Percentiles rank a stretch among this genome's conserved stretches.
phyloP scores from a whole-genome alignment of 2,329 filamentous ascomycete genomes.

The Trichoderma cornu-damae region DNA sequence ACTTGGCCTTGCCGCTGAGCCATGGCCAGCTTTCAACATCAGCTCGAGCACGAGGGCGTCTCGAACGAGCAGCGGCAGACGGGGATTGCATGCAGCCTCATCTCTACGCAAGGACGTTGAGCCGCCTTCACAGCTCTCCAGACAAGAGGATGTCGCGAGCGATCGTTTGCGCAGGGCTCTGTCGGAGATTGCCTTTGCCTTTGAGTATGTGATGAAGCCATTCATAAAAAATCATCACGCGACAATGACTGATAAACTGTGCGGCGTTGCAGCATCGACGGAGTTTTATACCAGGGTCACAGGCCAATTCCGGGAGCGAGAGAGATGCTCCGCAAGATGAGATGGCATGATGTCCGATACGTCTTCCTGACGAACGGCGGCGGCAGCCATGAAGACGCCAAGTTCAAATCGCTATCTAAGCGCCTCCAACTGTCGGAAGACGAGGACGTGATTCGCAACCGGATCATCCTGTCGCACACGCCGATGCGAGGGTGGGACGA shows the following conservation, averaged over 20 bases:
- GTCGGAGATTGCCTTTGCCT: conserved; percentile 36
- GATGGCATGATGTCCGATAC: conserved; percentile 74
- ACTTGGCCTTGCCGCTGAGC: not conserved
- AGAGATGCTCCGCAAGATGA: conserved; percentile 66
- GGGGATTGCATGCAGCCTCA: not conserved
- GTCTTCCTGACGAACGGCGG: conserved; percentile 95
- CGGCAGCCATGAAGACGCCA: conserved; percentile 64
- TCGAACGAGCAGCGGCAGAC: not conserved
- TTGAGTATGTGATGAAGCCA: conserved; percentile 30
- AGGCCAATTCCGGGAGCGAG: conserved; percentile 73
- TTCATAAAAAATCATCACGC: not conserved
- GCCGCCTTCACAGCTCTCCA: not conserved
- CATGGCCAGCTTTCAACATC: not conserved
- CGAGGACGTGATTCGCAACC: conserved; percentile 32
- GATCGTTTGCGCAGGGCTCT: conserved; percentile 25
- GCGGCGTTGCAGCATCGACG: conserved; percentile 61
- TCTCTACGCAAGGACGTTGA: not conserved
- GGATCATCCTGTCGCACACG: conserved; percentile 75
- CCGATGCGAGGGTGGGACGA: conserved; percentile 62
- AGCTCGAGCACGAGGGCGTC: not conserved
- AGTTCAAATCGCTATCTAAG: conserved; percentile 33
- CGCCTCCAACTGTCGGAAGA: conserved; percentile 31
- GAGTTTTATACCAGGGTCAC: conserved; percentile 82
- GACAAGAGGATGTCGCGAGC: conserved; percentile 1
- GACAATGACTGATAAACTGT: not conserved